Evolutionary conservation across 2,329 filamentous ascomycete genomes (phyloP), one percentile per base, ranked within the genome.

Genomic region (Chalaropsis thielavioides): DNA sequence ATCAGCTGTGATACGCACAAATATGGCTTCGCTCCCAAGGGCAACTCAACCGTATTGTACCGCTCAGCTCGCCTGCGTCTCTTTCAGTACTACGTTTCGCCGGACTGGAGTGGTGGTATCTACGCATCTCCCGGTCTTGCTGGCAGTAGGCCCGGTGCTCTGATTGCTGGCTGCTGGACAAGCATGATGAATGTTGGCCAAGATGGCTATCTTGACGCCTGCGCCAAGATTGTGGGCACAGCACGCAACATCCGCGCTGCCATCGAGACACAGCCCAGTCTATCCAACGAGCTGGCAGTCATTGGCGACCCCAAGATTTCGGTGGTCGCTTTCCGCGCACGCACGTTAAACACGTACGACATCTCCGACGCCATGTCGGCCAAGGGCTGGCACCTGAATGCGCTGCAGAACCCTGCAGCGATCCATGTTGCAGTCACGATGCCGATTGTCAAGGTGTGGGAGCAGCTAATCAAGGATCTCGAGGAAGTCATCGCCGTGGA

Each of bases 1-100:
- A 97, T 99, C 75, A 91, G 86, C 69, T 95, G 92, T 74, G 94
- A 99, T 74, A 99, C 94, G 2, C 94, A 99, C 82, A 99, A 99
- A 75, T 99, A 99, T 74, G 94, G 94, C 44, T 99, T 99, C 73
- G 94, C 94, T 0, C 94, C 94, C 63, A 99, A 99, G 78, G 94
- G 94, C 70, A 99, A 95, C 81, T 94, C 88, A 63, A 94, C 91
- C 1, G 81, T 96, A 15, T 81, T 99, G 51, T 99, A 99, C 81
- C 90, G 94, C 70, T 88, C 85, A 58, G 82, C 86, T 41, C 78
- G 83, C 59, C 83, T 95, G 69, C 85, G 94, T 70, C 84, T 85
- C 66, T 92, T 96, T 75, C 94, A 99, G 76, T 99, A 99, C 80
- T 99, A 96, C 75, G 87, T 99, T 73, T 90, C 87, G 40, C 88